Evolutionary conservation across 106 monocot species (phyloP).

Genomic region (Agapanthus africanus): DNA sequence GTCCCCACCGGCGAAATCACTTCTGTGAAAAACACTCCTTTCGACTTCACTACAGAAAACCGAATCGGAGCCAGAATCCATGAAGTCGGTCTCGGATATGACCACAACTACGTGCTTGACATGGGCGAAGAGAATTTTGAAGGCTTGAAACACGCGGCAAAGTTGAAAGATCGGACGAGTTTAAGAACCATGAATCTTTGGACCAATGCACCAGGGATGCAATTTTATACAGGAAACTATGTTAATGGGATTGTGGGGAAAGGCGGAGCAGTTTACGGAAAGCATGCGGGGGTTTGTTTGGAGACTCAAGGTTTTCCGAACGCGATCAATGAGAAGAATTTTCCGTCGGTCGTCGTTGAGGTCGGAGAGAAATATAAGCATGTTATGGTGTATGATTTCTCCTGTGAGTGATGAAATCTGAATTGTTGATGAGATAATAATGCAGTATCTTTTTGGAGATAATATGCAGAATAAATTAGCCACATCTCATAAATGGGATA

Average conservation of each 20-base stretch:
- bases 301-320: conserved; percentile 63
- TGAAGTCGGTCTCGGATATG: conserved; percentile 17
- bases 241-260: conserved; percentile 31
- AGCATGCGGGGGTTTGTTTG: conserved; percentile 37
- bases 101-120: conserved; percentile 38
- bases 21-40: conserved; percentile 37
- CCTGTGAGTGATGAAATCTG: neutral
- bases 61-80: conserved; percentile 30
- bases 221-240: conserved; percentile 57
- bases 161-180: conserved; percentile 7
- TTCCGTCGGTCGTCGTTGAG: conserved; percentile 31
- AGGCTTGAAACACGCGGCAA: conserved; percentile 21
- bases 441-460: neutral
- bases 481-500: too few species aligned
- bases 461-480: too few species aligned
- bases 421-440: neutral
- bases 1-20: conserved; percentile 48
- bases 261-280: conserved; percentile 33
- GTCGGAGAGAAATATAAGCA: conserved; percentile 42
- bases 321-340: conserved; percentile 40
- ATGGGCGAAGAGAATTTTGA: neutral
- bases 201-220: conserved; percentile 44
- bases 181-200: conserved; percentile 12
- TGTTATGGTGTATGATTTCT: conserved; percentile 51
- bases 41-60: conserved; percentile 32